Conservation (phyloP, 805 yeast genomes). For the Grigorovia humatica region DNA sequence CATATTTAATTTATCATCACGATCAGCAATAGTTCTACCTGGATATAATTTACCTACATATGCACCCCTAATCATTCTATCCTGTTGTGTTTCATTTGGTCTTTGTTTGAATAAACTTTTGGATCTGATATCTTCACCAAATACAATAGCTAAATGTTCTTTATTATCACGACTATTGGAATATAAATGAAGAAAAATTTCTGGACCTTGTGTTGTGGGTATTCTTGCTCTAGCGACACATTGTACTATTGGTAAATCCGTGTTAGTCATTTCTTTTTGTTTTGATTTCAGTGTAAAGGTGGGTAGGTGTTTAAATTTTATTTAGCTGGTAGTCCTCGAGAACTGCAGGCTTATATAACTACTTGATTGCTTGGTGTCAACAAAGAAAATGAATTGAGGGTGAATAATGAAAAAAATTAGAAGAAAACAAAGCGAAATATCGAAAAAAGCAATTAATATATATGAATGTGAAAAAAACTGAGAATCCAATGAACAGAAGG, state of each 20-base stretch:
- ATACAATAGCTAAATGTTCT: constrained; percentile 94
- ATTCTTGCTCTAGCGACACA: constrained; percentile 93
- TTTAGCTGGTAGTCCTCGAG: no score
- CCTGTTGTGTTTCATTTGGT: constrained; percentile 72
- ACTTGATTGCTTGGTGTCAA: no score
- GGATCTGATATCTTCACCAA: constrained; percentile 85
- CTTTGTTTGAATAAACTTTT: constrained; percentile 53
- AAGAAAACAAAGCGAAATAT: background rate
- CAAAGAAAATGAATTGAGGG: no score
- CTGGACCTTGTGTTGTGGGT: constrained; percentile 93
- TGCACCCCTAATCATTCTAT: constrained; percentile 97
- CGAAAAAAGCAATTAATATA: background rate
- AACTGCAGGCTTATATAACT: no score
- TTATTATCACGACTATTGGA: constrained; percentile 77
- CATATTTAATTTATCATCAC: constrained; percentile 37
- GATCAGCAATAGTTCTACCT: constrained; percentile 66
- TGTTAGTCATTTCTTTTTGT: constrained; percentile 3
- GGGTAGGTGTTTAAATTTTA: no score
- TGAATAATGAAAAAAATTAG: no score
- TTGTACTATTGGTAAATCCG: constrained; percentile 56
- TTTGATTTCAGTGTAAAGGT: background rate
- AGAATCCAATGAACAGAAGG: no score
- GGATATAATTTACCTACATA: constrained; percentile 85
- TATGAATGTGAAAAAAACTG: background rate
- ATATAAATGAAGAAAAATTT: constrained; percentile 83